Evolutionary conservation across 139 green algal genomes (phyloP), one percentile per base, ranked within the genome.

Genomic region (Micromonas commoda): DNA sequence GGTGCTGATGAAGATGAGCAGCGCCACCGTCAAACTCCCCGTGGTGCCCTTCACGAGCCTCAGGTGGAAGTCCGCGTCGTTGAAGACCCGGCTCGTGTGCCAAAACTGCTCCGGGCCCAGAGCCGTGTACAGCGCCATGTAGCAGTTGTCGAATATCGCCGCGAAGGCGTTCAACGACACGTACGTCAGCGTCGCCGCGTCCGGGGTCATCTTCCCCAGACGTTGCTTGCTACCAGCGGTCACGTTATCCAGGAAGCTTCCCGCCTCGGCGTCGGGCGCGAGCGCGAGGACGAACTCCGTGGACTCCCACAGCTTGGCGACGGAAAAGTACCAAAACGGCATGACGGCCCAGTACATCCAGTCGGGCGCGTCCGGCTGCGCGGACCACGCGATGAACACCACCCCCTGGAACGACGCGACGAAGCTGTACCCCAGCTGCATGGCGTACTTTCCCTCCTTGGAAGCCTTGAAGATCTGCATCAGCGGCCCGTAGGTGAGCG

Each of bases 331-430:
- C 73, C 73, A 79, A 51, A 70, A 79, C 13, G 73, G 73, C 73
- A 73, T 71, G 16, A 79, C 73, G 6, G 57, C 57, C 73, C 73
- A 79, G 61, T 72, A 79, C 73, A 79, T 73, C 73, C 73, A 79
- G 23, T 72, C 57, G 4, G 73, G 73, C 20, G 73, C 60, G 33
- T 79, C 73, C 21, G 73, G 73, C 51, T 64, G 57, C 20, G 60
- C 61, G 57, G 21, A 51, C 73, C 73, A 79, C 24, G 73, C 73
- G 5, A 71, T 79, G 32, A 67, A 67, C n/a, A 70, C 51, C 2
- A 79, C 57, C 16, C 73, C 73, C 28, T 79, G 73, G 63, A 79
- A 79, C 37, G 73, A 79, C 35, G 57, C 57, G n/a, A 79, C 73
- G 32, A 79, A 79, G 6, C 29, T 51, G 26, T 79, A 71, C 3